Base-by-base conservation (phyloP, 2,329 filamentous ascomycete genomes). In the Alternaria angustiovoidea region DNA sequence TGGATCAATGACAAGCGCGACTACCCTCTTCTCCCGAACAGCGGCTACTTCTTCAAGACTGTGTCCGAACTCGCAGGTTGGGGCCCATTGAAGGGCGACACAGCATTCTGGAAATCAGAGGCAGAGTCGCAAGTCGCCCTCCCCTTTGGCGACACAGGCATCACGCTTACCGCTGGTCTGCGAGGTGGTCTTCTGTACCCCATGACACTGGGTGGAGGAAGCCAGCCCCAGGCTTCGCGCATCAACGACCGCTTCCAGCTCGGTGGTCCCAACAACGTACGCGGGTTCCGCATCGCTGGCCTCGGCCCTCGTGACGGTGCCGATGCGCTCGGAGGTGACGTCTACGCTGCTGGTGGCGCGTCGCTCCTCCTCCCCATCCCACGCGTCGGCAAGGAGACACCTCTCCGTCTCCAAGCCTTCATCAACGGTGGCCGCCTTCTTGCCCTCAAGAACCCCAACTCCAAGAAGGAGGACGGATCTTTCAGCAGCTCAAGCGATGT, bases 231-330 rank as follows among this genome's bases (percentile, higher is more conserved):
- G 24, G 87, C 90, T 5, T 96, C 92, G 67, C 88, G 92, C 30
- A 86, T 98, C 72, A 97, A 96, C 75, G 95, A 99, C 78, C 92
- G 95, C 44, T 99, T 99, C 82, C 89, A 93, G 73, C 91, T 99
- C 32, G 95, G 95, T 43, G 95, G 95, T 0, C 94, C 95, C 4
- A 97, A 93, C 3, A 94, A 97, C 74, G 92, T 99, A 14, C 91
- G 95, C 56, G 95, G 95, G 2, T 99, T 99, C 84, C 89, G 93
- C 60, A 87, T 96, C 22, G 91, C 90, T 20, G 95, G 95, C 1
- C 85, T 99, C 6, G 95, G 95, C 8, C 94, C 95, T 4, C 90
- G 91, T 64, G 94, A 98, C 72, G 92, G 93, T 1, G 78, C 83
- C 18, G 94, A 99, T 79, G 89, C 94, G 0, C 88, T 97, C 0